Evolutionary conservation across 345 rosid genomes (phyloP), one percentile per base, ranked within the genome.

Genomic region (Microcos paniculata): DNA sequence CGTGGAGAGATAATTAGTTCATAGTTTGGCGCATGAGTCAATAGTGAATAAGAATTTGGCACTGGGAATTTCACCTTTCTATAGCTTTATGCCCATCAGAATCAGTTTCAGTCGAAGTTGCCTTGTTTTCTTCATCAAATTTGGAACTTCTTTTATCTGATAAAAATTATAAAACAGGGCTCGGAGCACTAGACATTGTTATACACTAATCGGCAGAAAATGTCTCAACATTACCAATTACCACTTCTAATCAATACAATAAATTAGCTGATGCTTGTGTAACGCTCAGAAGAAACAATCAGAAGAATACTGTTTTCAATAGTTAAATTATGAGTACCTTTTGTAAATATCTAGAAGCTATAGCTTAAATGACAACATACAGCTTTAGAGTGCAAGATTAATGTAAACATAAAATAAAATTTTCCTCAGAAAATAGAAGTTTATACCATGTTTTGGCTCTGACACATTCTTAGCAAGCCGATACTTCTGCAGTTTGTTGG

Each of bases 401-500:
- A 4, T 58, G 33, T 28, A 31, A 40, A 33, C 46, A 64, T 38
- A 31, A 30, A 18, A 18, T 19, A 11, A 35, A 35, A 8, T 21
- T 45, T 68, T 46, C 40, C 46, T 73, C 55, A 18, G 0, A 61
- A n/a, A 40, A 48, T 14, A 28, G 38, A 62, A 26, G 24, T 26
- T 45, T 31, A 71, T 75, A 80, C 83, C 82, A 8, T 78, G 80
- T 55, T 76, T 80, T 23, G 28, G 73, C 72, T 77, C 81, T 9
- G 75, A 43, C 6, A 28, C 35, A 62, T 67, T 35, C 82, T 75
- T 83, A 23, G 74, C 77, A 40, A 78, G 80, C 24, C 82, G 71
- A 55, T 73, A 84, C n/a, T 84, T 84, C 82, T 84, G 87, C 77
- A 81, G 57, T 24, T 53, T 33, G 5, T 35, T 5, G n/a, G 42